phyloP scores from a whole-genome alignment of 345 rosid species.

The Hibiscus syriacus region DNA sequence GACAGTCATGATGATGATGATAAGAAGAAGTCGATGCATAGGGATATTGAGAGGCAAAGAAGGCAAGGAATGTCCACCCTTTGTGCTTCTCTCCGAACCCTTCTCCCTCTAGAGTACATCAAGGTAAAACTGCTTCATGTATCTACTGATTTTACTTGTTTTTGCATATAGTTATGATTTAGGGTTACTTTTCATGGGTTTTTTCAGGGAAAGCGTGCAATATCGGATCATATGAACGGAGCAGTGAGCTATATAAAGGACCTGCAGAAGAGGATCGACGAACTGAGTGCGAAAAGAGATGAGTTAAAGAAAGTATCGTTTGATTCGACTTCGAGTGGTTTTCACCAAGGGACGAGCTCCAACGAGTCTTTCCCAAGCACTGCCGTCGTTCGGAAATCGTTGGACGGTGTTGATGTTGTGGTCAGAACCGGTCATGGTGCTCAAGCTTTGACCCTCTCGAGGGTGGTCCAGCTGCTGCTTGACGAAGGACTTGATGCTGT shows the following conservation, averaged over 20 bases:
- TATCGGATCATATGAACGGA: conserved; percentile 37
- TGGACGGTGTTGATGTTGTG: conserved; percentile 37
- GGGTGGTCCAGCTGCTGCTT: conserved; percentile 28
- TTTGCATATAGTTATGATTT: conserved; percentile 1
- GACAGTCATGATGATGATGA: conserved; percentile 6
- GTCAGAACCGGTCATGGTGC: conserved; percentile 22
- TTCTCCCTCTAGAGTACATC: conserved; percentile 64
- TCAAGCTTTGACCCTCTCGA: conserved; percentile 33
- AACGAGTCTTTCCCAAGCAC: conserved; percentile 11
- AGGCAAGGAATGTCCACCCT: conserved; percentile 78
- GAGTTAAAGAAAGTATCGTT: conserved; percentile 19
- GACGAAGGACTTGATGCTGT: conserved; percentile 34
- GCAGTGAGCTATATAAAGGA: conserved; percentile 34
- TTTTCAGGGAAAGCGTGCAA: conserved; percentile 39
- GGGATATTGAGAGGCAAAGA: conserved; percentile 65
- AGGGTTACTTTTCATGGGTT: conserved; percentile 6
- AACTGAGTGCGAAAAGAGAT: conserved; percentile 20
- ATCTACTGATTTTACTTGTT: background rate
- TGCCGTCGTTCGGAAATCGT: conserved; percentile 29
- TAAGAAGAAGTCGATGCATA: conserved; percentile 54
- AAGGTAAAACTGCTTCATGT: conserved; percentile 29
- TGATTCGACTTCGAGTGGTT: conserved; percentile 11
- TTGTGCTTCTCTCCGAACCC: conserved; percentile 45
- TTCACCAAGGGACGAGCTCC: background rate
- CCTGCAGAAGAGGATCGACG: conserved; percentile 20